A percentile compares a stretch with the other conserved stretches of the same genome.
Evolutionary conservation across 192 early-diverging fungal genomes (phyloP).

Genomic region (Coemansia furcata): DNA sequence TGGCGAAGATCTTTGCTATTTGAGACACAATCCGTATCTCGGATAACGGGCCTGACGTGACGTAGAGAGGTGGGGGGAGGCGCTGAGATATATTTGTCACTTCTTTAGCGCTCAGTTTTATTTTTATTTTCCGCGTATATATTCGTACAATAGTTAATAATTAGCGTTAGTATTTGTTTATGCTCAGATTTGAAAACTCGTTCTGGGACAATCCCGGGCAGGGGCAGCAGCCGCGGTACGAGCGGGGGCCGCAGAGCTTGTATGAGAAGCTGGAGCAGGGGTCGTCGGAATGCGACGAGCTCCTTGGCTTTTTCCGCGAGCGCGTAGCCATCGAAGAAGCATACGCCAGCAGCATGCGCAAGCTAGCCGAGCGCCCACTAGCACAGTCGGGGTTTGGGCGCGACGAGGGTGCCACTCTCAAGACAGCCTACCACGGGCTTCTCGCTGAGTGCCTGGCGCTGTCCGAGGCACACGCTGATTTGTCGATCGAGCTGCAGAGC

Average conservation of each 20-base stretch:
- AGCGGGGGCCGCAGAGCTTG: conserved; percentile 41
- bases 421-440: conserved; percentile 49
- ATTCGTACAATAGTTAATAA: too few relatives aligned
- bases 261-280: conserved; percentile 53
- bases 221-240: conserved; percentile 49
- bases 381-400: conserved; percentile 37
- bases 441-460: conserved; percentile 39
- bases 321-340: conserved; percentile 45
- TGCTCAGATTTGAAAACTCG: conserved; percentile 54
- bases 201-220: conserved; percentile 55
- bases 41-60: neutral
- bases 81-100: neutral
- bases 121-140: neutral
- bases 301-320: conserved; percentile 45
- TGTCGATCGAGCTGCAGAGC: conserved; percentile 48
- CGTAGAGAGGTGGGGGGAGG: neutral
- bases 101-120: neutral
- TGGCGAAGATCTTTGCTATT: too few relatives aligned
- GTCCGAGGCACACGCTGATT: conserved; percentile 32
- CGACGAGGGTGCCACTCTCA: conserved; percentile 55
- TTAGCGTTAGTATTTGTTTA: neutral
- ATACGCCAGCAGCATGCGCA: conserved; percentile 42
- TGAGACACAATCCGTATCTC: too few relatives aligned
- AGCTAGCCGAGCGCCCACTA: conserved; percentile 33
- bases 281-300: conserved; percentile 43